Base-by-base conservation (phyloP, 2,329 filamentous ascomycete species). In the Onygena corvina region DNA sequence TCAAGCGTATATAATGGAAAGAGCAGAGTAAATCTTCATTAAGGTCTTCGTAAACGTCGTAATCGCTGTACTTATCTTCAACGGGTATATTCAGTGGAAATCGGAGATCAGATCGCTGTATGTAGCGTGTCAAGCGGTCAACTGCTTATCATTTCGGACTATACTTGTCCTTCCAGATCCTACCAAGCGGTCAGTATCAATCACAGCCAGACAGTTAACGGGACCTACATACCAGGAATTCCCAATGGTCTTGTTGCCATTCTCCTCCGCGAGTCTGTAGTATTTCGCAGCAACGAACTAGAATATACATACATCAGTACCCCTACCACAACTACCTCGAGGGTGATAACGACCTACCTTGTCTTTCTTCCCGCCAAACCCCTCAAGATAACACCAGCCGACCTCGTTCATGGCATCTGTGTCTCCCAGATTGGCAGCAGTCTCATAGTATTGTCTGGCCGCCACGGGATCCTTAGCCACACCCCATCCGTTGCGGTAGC, bases 141-240 rank as follows among this genome's bases (percentile, higher is more conserved):
- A 30, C 33, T 30, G 18, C 47, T 18, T 6, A 12, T 48, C 44
- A 71, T 61, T 73, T 73, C 16, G 74, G 72, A 54, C 73, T 76
- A 70, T 96, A 95, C 70, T 96, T 96, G 54, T 94, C 88, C 67
- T 96, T 96, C 87, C 90, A 95, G 63, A 96, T 95, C 89, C 87
- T 94, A 44, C 14, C 9, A 46, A 18, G 47, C 20, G 16, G 18
- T 21, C 11, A 45, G n/a, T 12, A 46, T 23, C 20, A 36, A 47
- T n/a, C n/a, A 18, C 12, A 3, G 14, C 7, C 1, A 31, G 12
- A 23, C 5, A 21, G 27, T 4, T 4, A 29, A 36, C 29, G 23
- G 3, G 2, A n/a, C 8, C 1, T 8, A 11, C 52, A 67, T 81
- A 95, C 90, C 92, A 98, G 59, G 86, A 84, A 71, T 96, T 95